Percentiles rank a stretch among this genome's conserved stretches.
Conservation (phyloP, 306 rosid genomes). For the Gynostemma pentaphyllum region DNA sequence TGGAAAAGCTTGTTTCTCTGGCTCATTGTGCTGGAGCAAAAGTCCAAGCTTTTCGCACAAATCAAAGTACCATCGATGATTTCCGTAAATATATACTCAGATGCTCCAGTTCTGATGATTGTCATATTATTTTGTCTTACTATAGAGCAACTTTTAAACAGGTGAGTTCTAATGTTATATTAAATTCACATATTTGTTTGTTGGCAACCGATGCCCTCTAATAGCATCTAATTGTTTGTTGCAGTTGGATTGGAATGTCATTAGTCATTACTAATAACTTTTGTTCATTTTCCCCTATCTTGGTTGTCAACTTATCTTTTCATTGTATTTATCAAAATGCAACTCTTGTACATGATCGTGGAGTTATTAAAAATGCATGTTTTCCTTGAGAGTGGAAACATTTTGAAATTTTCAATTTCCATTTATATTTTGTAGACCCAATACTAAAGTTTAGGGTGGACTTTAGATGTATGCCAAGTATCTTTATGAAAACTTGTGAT, state of each 20-base stretch:
- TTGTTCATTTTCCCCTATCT: too few relatives aligned
- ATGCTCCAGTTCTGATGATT: constrained; percentile 62
- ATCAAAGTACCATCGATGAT: constrained; percentile 42
- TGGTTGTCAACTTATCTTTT: too few relatives aligned
- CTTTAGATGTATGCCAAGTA: neutral
- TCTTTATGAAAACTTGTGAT: neutral
- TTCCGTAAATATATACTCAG: constrained; percentile 52
- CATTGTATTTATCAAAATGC: too few relatives aligned
- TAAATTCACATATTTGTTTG: too few relatives aligned
- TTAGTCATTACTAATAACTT: too few relatives aligned
- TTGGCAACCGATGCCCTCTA: too few relatives aligned
- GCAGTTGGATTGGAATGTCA: too few relatives aligned
- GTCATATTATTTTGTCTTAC: constrained; percentile 78
- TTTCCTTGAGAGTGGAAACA: neutral
- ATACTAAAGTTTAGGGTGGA: neutral
- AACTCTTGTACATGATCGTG: neutral
- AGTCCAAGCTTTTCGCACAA: constrained; percentile 75
- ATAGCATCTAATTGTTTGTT: too few relatives aligned
- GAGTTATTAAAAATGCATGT: neutral
- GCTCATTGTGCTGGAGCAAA: constrained; percentile 97
- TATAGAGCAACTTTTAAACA: constrained; percentile 68
- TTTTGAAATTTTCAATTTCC: neutral
- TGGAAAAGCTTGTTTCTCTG: constrained; percentile 77
- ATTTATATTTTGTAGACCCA: neutral
- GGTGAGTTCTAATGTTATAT: constrained; percentile 20